phyloP scores from a whole-genome alignment of 805 yeast genomes.

The Saturnispora ahearnii region DNA sequence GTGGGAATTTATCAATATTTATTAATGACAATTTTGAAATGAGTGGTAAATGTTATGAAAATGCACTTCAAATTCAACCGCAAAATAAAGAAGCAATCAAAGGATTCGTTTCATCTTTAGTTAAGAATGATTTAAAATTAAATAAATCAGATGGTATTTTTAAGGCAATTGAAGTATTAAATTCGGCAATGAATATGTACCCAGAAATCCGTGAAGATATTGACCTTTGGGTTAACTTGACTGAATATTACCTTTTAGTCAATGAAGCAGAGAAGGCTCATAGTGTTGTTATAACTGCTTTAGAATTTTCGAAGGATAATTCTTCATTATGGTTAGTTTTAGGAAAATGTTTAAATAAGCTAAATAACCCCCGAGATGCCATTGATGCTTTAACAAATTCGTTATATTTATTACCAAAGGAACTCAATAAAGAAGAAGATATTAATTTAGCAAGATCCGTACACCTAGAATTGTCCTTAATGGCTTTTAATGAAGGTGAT shows the following conservation, averaged over 20 bases:
- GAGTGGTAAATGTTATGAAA: slow-evolving; percentile 38
- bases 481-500: slow-evolving; percentile 44
- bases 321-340: slow-evolving; percentile 39
- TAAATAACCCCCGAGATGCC: slow-evolving; percentile 38
- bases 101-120: slow-evolving; percentile 33
- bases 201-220: slow-evolving; percentile 33
- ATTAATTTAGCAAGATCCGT: slow-evolving; percentile 42
- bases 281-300: slow-evolving; percentile 18
- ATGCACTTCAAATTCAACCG: slow-evolving; percentile 35
- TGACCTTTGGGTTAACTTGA: slow-evolving; percentile 38
- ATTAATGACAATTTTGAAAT: slow-evolving; percentile 29
- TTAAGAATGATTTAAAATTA: neutral
- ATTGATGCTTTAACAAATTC: slow-evolving; percentile 39
- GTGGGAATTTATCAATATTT: slow-evolving; percentile 38
- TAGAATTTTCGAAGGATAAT: slow-evolving; percentile 22
- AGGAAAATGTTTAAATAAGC: slow-evolving; percentile 40
- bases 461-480: slow-evolving; percentile 47
- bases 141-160: slow-evolving; percentile 9
- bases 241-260: slow-evolving; percentile 40
- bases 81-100: slow-evolving; percentile 32
- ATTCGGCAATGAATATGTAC: slow-evolving; percentile 29
- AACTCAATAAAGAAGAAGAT: slow-evolving; percentile 26
- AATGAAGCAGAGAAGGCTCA: slow-evolving; percentile 47
- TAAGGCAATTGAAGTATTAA: slow-evolving; percentile 33
- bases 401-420: slow-evolving; percentile 33